phyloP scores from a whole-genome alignment of 1,284 basidiomycete genomes.

The Boletellus deceptivus region DNA sequence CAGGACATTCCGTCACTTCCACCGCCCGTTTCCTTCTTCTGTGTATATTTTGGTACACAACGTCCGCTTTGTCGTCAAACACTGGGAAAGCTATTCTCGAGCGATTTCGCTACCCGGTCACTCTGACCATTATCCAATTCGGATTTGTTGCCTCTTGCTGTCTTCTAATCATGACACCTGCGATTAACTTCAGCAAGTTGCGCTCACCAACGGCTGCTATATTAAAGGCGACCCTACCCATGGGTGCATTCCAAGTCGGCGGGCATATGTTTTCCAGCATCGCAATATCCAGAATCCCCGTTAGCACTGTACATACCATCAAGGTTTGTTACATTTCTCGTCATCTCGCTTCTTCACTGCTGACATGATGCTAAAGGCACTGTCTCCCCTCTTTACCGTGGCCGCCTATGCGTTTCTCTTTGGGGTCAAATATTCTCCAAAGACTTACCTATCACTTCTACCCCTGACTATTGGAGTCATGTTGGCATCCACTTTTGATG shows the following conservation, averaged over 20 bases:
- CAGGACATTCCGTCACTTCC: slow-evolving; percentile 19
- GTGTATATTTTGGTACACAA: slow-evolving; percentile 79
- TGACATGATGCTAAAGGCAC: slow-evolving; percentile 56
- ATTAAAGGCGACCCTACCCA: slow-evolving; percentile 78
- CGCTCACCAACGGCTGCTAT: slow-evolving; percentile 73
- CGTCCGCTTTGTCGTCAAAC: slow-evolving; percentile 86
- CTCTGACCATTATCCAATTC: slow-evolving; percentile 97
- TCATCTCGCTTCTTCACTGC: not conserved
- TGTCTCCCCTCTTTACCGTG: slow-evolving; percentile 97
- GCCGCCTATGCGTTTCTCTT: slow-evolving; percentile 92
- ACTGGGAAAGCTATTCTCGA: slow-evolving; percentile 87
- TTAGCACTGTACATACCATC: slow-evolving; percentile 98
- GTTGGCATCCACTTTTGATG: slow-evolving; percentile 93
- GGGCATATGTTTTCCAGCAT: slow-evolving; percentile 97
- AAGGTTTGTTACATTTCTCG: slow-evolving; percentile 61
- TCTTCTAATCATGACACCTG: slow-evolving; percentile 73
- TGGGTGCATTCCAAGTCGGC: slow-evolving; percentile 94
- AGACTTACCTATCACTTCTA: slow-evolving; percentile 92
- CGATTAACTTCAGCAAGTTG: slow-evolving; percentile 64
- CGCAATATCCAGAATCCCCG: slow-evolving; percentile 93
- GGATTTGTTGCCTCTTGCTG: slow-evolving; percentile 90
- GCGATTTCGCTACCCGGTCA: slow-evolving; percentile 84
- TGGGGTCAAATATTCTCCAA: slow-evolving; percentile 86
- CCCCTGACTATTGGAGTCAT: slow-evolving; percentile 96
- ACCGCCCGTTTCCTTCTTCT: slow-evolving; percentile 57